Evolutionary conservation across 2,329 filamentous ascomycete species (phyloP), one percentile per base, ranked within the genome.

Genomic region (Xylariales sp.): DNA sequence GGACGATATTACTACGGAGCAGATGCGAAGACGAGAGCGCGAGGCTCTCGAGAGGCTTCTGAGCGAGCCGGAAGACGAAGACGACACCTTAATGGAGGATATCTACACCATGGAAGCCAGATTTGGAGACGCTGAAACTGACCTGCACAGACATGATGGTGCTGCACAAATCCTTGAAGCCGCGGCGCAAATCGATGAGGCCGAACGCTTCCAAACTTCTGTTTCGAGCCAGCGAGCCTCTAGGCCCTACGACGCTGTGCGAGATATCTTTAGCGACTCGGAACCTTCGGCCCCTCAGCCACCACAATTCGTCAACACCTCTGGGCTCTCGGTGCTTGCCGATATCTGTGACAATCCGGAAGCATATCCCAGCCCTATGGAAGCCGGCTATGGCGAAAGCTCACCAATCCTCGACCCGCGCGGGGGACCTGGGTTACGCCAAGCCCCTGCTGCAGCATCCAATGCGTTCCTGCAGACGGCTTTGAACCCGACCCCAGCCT

Each of bases 211-310:
- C 5, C 34, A 29, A 12, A 25, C 38, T 6, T 33, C 44, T 5
- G 27, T 43, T 4, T 32, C 47, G 4, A 48, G 31, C 24, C 46
- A 46, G 32, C 44, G 55, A 38, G 37, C 46, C 13, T 61, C 63
- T 10, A 57, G 63, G 17, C 64, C 65, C 1, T 70, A 69, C 41
- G 66, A 70, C 45, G 65, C 66, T 3, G 64, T 70, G 17, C 52
- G 66, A 29, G 65, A 70, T 36, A 60, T 67, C 5, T 67, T 69
- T 36, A 61, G 57, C 4, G 53, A 52, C 29, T 51, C 50, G n/a
- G 50, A 58, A 8, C 44, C 61, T 6, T 43, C 51, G 6, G 47
- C 52, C 11, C 16, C 45, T 18, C 35, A 46, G 23, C 47, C 47
- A 12, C 40, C 42, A 12, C 29, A 43, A 6, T 43, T 50, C 18